Percentiles rank a stretch among this genome's conserved stretches.
These are phyloP conservation scores for Trypanosoma rangeli DNA, from an alignment of 208 protist species.

Conservation along the genomic window DNA sequence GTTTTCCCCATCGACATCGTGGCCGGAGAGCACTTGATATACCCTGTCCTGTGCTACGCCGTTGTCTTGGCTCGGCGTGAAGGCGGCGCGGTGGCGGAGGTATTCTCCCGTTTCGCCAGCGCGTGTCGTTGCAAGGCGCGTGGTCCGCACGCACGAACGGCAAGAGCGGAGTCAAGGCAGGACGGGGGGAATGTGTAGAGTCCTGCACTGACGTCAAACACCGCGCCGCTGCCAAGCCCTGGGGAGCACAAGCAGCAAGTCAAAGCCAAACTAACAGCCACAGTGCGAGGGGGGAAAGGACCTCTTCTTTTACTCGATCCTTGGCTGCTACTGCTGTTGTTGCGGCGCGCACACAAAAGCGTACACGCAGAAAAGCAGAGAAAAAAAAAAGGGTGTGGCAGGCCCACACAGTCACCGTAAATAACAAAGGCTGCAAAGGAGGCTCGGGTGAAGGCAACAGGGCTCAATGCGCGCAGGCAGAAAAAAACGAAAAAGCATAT, in stretches of 20 bases:
- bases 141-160: no score
- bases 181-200: no score
- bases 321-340: not conserved
- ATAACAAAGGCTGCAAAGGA: not conserved
- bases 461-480: not conserved
- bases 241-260: not conserved
- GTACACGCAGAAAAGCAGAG: constrained; percentile 15
- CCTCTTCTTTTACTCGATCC: not conserved
- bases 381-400: not conserved
- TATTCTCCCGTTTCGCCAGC: no score
- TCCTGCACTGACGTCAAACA: no score
- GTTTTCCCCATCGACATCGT: constrained; percentile 56
- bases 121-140: no score
- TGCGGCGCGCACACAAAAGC: not conserved
- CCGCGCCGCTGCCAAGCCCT: no score
- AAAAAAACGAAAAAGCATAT: not conserved
- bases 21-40: not conserved
- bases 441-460: not conserved
- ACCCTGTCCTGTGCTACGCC: not conserved
- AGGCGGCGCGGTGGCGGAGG: no score
- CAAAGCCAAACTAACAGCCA: not conserved
- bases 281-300: not conserved
- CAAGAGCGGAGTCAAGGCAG: no score
- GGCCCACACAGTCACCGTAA: not conserved
- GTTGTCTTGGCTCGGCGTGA: no score